Percentiles rank a stretch among this genome's conserved stretches.
Conservation (phyloP, 176 grass and related monocot genomes). For the sorghum (Sorghum bicolor) region Sorghum_bicolor_NCBIv3 NC_012871.2:74644501-74645000, state of each 20-base stretch:
- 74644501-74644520: background rate
- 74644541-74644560: background rate
- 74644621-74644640: background rate
- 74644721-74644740: slow-evolving; percentile 8
- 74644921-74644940: background rate
- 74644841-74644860: background rate
- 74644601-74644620: background rate
- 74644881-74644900: background rate
- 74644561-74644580: background rate
- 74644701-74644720: background rate
- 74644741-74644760: background rate
- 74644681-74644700: background rate
- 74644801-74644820: background rate
- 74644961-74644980: background rate
- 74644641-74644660: background rate
- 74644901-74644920: background rate
- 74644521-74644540: background rate
- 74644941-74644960: slow-evolving; percentile 22
- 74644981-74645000: background rate
- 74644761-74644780: background rate
- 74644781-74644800: slow-evolving; percentile 10
- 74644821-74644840: background rate
- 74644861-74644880: slow-evolving; percentile 24
- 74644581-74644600: background rate
- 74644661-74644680: slow-evolving; percentile 26